Conservation (phyloP, 1,284 basidiomycete genomes). For the Apiotrichum montevideense region DNA sequence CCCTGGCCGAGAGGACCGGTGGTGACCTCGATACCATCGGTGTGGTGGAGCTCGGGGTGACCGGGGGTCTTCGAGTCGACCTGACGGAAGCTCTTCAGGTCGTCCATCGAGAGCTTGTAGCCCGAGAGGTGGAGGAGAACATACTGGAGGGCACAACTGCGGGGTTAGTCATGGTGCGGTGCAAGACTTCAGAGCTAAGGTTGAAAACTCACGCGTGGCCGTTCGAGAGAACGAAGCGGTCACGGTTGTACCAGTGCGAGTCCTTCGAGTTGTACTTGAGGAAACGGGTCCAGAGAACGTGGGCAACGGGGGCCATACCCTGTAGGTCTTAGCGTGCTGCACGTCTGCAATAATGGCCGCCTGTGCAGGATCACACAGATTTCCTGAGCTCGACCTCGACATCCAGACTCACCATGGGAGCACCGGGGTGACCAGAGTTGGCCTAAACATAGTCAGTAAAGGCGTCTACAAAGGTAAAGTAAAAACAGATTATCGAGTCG, state of each 20-base stretch:
- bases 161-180: neutral
- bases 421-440: slow-evolving; percentile 90
- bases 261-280: slow-evolving; percentile 79
- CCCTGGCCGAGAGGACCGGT: slow-evolving; percentile 94
- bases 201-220: slow-evolving; percentile 48
- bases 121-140: slow-evolving; percentile 48
- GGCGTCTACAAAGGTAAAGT: neutral
- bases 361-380: too few species aligned
- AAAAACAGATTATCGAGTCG: neutral
- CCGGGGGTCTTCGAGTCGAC: slow-evolving; percentile 82
- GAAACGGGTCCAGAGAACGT: slow-evolving; percentile 76
- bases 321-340: slow-evolving; percentile 3
- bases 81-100: slow-evolving; percentile 55
- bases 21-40: slow-evolving; percentile 90
- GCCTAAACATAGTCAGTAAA: slow-evolving; percentile 51
- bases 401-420: slow-evolving; percentile 60
- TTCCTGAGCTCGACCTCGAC: neutral
- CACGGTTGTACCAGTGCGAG: slow-evolving; percentile 87
- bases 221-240: slow-evolving; percentile 53
- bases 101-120: slow-evolving; percentile 52
- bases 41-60: slow-evolving; percentile 82
- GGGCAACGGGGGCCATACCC: slow-evolving; percentile 78
- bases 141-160: slow-evolving; percentile 61
- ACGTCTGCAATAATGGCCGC: neutral
- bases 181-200: too few species aligned